Percentiles rank a stretch among this genome's conserved stretches.
Conservation (phyloP, 208 protist genomes). For the Wallacemonas collosoma region DNA sequence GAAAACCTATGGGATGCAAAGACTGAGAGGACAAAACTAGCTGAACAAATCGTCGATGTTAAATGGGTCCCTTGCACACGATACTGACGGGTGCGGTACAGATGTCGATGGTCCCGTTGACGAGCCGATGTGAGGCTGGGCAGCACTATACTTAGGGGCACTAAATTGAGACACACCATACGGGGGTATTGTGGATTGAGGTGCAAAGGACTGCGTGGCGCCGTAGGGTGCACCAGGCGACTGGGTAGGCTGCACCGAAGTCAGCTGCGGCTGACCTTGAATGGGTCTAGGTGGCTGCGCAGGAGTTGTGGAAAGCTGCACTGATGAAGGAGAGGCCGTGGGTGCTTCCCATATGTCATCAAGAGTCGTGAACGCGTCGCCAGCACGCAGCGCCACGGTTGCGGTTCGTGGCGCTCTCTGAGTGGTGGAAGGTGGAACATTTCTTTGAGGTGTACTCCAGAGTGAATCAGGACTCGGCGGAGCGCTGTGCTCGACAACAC, state of each 20-base stretch:
- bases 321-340: background rate
- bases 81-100: background rate
- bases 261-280: no score
- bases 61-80: conserved; percentile 5
- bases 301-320: no score
- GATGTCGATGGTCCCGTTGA: background rate
- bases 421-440: background rate
- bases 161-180: no score
- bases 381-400: background rate
- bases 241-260: no score
- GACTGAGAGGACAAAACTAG: conserved; percentile 7
- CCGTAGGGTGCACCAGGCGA: no score
- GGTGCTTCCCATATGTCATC: conserved; percentile 8
- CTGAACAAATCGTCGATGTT: conserved; percentile 46
- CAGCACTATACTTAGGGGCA: no score
- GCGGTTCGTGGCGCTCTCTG: background rate
- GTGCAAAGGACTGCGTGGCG: no score
- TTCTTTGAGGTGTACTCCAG: background rate
- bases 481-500: conserved; percentile 13
- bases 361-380: background rate
- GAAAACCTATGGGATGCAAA: background rate
- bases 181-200: no score
- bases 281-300: no score
- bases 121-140: background rate
- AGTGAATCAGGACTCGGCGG: conserved; percentile 10